Evolutionary conservation across 2,329 filamentous ascomycete genomes (phyloP).

Genomic region (Phoma herbarum): DNA sequence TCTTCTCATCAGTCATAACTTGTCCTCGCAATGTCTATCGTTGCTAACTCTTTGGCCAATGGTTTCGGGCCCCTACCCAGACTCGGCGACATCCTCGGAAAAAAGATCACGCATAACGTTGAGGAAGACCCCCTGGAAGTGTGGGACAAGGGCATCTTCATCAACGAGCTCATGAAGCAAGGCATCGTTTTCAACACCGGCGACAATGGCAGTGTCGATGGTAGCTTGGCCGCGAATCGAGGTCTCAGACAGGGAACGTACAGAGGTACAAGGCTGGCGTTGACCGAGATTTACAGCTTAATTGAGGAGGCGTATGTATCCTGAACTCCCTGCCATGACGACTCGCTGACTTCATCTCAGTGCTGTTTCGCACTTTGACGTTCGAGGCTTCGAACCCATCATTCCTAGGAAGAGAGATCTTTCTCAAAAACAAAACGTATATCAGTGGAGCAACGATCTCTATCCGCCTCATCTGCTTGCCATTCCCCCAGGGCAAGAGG

Average conservation of each 20-base stretch:
- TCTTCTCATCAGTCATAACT: background rate
- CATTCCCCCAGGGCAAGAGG: conserved; percentile 5
- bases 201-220: conserved; percentile 1
- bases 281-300: conserved; percentile 19
- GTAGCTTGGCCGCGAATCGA: conserved; percentile 1
- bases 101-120: conserved; percentile 8
- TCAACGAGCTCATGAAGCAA: conserved; percentile 18
- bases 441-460: conserved; percentile 14
- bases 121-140: conserved; percentile 17
- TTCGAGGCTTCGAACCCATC: conserved; percentile 20
- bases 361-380: conserved; percentile 13
- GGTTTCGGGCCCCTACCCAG: conserved; percentile 9
- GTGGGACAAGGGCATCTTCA: conserved; percentile 21
- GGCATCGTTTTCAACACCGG: conserved; percentile 10
- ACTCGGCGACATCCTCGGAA: conserved; percentile 4
- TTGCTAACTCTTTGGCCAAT: background rate
- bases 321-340: too few relatives aligned
- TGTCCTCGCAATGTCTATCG: conserved; percentile 10
- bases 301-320: conserved; percentile 15
- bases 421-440: conserved; percentile 5
- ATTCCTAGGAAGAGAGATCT: conserved; percentile 15
- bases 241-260: conserved; percentile 16
- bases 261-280: conserved; percentile 13
- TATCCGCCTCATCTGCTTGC: conserved; percentile 11
- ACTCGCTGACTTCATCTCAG: background rate